Conservation (phyloP, 345 rosid species). For the Arabis hirsuta region DNA sequence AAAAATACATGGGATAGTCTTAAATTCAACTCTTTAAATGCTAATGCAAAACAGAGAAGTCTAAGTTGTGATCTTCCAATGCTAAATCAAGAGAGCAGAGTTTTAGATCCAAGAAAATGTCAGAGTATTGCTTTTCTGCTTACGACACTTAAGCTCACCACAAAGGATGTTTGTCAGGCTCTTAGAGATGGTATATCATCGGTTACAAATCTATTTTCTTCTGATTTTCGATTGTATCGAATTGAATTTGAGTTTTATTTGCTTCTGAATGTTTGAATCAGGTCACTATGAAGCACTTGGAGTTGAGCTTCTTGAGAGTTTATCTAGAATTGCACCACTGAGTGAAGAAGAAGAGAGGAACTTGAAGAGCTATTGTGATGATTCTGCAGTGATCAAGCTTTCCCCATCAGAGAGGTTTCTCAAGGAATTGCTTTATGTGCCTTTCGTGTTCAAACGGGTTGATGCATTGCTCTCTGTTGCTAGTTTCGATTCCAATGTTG, state of each 20-base stretch:
- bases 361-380: conserved; percentile 71
- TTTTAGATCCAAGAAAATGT: conserved; percentile 78
- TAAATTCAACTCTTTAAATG: conserved; percentile 65
- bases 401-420: conserved; percentile 43
- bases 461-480: conserved; percentile 37
- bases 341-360: conserved; percentile 84
- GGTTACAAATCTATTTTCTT: neutral
- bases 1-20: conserved; percentile 96
- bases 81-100: conserved; percentile 63
- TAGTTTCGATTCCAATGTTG: conserved; percentile 20
- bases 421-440: conserved; percentile 40
- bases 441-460: conserved; percentile 34
- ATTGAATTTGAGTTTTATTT: conserved; percentile 17
- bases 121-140: conserved; percentile 76
- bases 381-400: conserved; percentile 59
- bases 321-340: conserved; percentile 81
- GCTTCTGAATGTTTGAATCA: conserved; percentile 36
- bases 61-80: conserved; percentile 48
- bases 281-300: conserved; percentile 84
- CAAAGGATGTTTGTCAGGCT: conserved; percentile 75
- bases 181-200: conserved; percentile 71
- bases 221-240: neutral
- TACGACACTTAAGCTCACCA: conserved; percentile 78
- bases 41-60: conserved; percentile 48
- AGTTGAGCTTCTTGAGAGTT: conserved; percentile 85